Evolutionary conservation across 2,329 filamentous ascomycete genomes (phyloP), one percentile per base, ranked within the genome.

Genomic region (Dendrostoma leiphaemia): DNA sequence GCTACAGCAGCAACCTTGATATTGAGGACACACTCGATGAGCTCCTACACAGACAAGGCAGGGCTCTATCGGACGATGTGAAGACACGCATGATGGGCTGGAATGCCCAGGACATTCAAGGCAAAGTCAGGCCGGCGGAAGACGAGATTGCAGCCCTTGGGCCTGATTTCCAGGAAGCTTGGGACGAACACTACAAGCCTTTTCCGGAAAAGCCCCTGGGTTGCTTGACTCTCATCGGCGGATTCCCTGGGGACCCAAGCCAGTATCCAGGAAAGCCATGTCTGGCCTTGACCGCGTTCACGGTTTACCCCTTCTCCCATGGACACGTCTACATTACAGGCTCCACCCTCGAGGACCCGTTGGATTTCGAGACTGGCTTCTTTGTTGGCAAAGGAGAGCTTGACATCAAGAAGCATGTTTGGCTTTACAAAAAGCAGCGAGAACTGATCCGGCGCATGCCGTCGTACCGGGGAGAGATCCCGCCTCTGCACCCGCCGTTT

Each of bases 291-390:
- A 24, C 48, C 7, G 41, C 29, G 1, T 56, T 48, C 28, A 56
- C 41, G 4, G 17, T 35, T 9, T 48, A 52, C 35, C 53, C 48
- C 1, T 48, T 48, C 19, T 56, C 53, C 3, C 48, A 48, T 12
- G 53, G 48, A 7, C 37, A 48, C n/a, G 37, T 56, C 56, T 83
- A 85, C 64, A 82, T 84, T 61, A 71, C 66, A 4, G 67, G 69
- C 2, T 59, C 64, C 9, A 61, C 63, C 2, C 59, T 72, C 4
- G 61, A 69, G 9, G 69, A 73, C 21, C 64, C 67, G 3, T 68
- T 74, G 12, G 74, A 79, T 41, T 82, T 84, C 49, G 75, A 80
- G 51, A 70, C 75, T 0, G 81, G 80, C n/a, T 82, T 73, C 65
- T 70, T 84, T 34, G 71, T 65, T 19, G 72, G 82, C 58, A 61